Evolutionary conservation across 495 filamentous ascomycete genomes (phyloP).

Genomic region (Neurospora tetraspora): DNA sequence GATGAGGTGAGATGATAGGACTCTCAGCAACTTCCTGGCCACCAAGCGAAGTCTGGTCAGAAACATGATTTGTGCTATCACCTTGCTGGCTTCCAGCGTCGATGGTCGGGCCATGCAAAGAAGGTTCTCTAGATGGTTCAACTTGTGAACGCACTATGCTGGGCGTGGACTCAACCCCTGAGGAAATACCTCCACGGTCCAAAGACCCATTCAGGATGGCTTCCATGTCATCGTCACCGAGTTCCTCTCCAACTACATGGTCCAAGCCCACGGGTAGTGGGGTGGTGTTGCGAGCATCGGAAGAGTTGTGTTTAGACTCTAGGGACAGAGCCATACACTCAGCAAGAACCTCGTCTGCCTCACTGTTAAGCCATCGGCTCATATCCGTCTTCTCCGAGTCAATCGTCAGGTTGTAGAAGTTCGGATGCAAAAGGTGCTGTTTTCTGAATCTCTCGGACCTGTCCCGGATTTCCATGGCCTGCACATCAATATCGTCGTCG

Average conservation of each 20-base stretch:
- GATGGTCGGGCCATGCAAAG: neutral
- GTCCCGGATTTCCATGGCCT: conserved; percentile 57
- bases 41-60: neutral
- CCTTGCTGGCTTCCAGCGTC: neutral
- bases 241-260: conserved; percentile 5
- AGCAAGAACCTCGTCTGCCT: conserved; percentile 59
- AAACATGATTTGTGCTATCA: neutral
- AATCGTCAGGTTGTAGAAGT: conserved; percentile 59
- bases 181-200: neutral
- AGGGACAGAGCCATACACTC: conserved; percentile 50
- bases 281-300: neutral
- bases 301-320: conserved; percentile 8
- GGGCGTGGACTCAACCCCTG: neutral
- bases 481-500: conserved; percentile 59
- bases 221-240: conserved; percentile 13
- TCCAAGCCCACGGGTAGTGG: neutral
- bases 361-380: conserved; percentile 61
- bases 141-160: conserved; percentile 10
- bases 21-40: conserved; percentile 33
- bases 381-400: conserved; percentile 62
- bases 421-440: conserved; percentile 60
- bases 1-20: conserved; percentile 43
- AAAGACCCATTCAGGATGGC: neutral
- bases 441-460: conserved; percentile 57
- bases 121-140: conserved; percentile 15